These are phyloP conservation scores for Martiniozyma abietophila DNA, from an alignment of 805 yeast species.

Conservation along the genomic window DNA sequence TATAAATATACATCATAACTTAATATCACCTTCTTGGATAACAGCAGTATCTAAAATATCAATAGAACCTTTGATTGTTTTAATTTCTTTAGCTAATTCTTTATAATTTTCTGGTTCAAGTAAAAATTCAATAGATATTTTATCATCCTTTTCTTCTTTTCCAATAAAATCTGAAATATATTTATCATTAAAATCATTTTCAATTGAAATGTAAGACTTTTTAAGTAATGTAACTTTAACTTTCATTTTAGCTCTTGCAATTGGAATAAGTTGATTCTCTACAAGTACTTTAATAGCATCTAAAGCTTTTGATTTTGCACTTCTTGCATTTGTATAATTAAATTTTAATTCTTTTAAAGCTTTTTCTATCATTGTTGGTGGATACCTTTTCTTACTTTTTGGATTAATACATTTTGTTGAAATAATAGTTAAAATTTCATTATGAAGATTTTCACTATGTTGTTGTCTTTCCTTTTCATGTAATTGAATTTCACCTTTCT, in stretches of 20 bases:
- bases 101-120: conserved; percentile 20
- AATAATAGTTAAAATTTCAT: conserved; percentile 73
- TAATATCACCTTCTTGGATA: conserved; percentile 16
- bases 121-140: conserved; percentile 12
- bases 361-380: conserved; percentile 90
- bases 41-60: conserved; percentile 32
- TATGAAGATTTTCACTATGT: conserved; percentile 40
- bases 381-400: conserved; percentile 78
- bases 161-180: conserved; percentile 12
- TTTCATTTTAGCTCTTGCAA: conserved; percentile 91
- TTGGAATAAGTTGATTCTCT: conserved; percentile 77
- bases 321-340: conserved; percentile 50
- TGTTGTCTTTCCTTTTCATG: conserved; percentile 90
- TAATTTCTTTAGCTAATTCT: conserved; percentile 33
- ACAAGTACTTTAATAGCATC: conserved; percentile 81
- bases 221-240: conserved; percentile 52
- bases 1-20: neutral
- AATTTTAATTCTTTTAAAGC: conserved; percentile 70
- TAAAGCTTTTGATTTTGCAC: conserved; percentile 77
- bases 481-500: conserved; percentile 89
- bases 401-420: conserved; percentile 92
- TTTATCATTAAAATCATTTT: conserved; percentile 16
- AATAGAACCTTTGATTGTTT: conserved; percentile 32
- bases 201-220: conserved; percentile 38
- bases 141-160: conserved; percentile 10